Evolutionary conservation across 2,329 filamentous ascomycete genomes (phyloP), one percentile per base, ranked within the genome.

Genomic region (Neoascochyta sp.): DNA sequence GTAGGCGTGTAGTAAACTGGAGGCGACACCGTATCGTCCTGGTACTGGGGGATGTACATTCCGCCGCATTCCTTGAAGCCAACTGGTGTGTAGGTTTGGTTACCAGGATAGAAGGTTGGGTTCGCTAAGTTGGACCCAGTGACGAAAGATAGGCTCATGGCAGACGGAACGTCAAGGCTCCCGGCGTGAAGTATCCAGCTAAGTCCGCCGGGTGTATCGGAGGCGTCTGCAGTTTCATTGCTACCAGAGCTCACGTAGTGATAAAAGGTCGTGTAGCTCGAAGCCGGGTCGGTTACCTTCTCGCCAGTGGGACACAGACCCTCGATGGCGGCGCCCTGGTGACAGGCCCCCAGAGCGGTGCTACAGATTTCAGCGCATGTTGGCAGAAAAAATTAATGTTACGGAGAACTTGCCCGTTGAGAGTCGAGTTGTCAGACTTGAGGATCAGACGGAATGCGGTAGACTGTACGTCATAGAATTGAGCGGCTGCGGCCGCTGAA

Each of bases 261-360:
- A 24, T 52, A 56, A 32, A 50, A 57, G 28, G 45, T 46, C 5
- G 35, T 47, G 32, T 55, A 46, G 16, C 36, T 27, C 5, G 15
- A 17, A 12, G 45, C 22, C 12, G 33, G 27, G 10, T 45, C 34
- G 6, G 24, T 13, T 7, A 30, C 15, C 6, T 27, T 41, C 10
- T 38, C 19, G 4, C 28, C 18, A 8, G 30, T 38, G 6, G 27
- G 27, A 22, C 53, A 55, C 19, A 70, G 59, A 9, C 56, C 63
- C 49, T 71, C 66, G 30, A 67, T 67, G 3, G 61, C 67, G 20
- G 67, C 68, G 19, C 68, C 67, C 50, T 66, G 59, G 34, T 71
- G 67, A 51, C 68, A 57, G 15, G 48, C 45, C 19, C 45, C 46
- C 2, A 55, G 38, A 16, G 39, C 46, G 33, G 29, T 39, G 9